These are phyloP conservation scores for Fraxinus americana DNA, from an alignment of 257 asterid species.

Conservation along the genomic window DNA sequence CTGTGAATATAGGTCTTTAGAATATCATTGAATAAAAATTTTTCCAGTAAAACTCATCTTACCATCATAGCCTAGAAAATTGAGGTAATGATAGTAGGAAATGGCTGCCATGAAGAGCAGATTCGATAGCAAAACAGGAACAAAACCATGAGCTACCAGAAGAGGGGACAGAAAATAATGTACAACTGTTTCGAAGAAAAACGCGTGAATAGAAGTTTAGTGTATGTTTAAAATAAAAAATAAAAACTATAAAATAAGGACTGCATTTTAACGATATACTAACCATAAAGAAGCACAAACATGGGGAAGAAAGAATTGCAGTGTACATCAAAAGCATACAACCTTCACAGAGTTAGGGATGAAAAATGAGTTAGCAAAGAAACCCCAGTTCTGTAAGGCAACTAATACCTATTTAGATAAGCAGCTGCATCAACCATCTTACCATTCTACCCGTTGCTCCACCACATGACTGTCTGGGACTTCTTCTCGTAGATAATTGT, in stretches of 20 bases:
- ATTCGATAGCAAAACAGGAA: constrained; percentile 85
- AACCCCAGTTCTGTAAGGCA: constrained; percentile 7
- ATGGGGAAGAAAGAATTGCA: constrained; percentile 99
- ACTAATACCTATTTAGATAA: not conserved
- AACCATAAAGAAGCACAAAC: constrained; percentile 88
- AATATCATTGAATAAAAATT: not conserved
- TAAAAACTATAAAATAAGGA: constrained; percentile 12
- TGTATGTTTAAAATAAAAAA: constrained; percentile 11
- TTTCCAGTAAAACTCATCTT: constrained; percentile 34
- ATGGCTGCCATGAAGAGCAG: constrained; percentile 91
- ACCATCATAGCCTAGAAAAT: constrained; percentile 96
- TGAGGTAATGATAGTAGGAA: constrained; percentile 95
- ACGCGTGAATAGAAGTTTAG: constrained; percentile 25
- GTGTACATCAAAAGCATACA: constrained; percentile 98
- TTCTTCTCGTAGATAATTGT: constrained; percentile 98
- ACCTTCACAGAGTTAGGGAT: constrained; percentile 57
- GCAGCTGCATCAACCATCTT: constrained; percentile 29
- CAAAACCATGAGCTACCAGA: constrained; percentile 92
- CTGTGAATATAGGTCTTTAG: not conserved
- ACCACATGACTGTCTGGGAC: constrained; percentile 93
- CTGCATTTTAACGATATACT: constrained; percentile 25
- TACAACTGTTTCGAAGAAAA: constrained; percentile 54
- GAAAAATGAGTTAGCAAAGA: constrained; percentile 32
- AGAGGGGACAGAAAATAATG: constrained; percentile 93
- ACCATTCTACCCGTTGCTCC: constrained; percentile 98